Evolutionary conservation across 179 eudicot species (phyloP).

Genomic region (Carnegiea gigantea): DNA sequence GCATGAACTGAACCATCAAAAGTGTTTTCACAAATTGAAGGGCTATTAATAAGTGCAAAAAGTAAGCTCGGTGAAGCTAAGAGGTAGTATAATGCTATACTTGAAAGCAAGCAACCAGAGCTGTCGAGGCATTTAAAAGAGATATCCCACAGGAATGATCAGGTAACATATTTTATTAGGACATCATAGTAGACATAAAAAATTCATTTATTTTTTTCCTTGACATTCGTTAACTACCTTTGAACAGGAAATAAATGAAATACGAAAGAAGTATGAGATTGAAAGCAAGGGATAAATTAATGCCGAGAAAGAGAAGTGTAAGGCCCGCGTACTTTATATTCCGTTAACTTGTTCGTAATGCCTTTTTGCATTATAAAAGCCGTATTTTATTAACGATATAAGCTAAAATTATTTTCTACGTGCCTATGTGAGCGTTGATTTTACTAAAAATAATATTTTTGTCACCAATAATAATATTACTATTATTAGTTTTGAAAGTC

Average conservation of each 20-base stretch:
- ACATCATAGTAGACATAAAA: not conserved
- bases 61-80: slow-evolving; percentile 73
- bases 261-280: slow-evolving; percentile 74
- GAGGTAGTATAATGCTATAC: slow-evolving; percentile 78
- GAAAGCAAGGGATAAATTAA: slow-evolving; percentile 69
- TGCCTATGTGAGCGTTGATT: too few species aligned
- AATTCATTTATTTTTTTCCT: slow-evolving; percentile 10
- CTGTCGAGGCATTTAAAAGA: slow-evolving; percentile 90
- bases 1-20: slow-evolving; percentile 14
- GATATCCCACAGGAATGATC: slow-evolving; percentile 90
- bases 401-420: too few species aligned
- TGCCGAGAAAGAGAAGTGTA: slow-evolving; percentile 78
- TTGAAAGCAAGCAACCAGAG: slow-evolving; percentile 80
- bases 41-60: slow-evolving; percentile 55
- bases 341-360: too few species aligned
- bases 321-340: too few species aligned
- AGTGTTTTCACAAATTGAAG: slow-evolving; percentile 48
- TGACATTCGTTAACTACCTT: slow-evolving; percentile 20
- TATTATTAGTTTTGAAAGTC: too few species aligned
- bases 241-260: slow-evolving; percentile 88
- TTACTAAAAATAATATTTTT: too few species aligned
- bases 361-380: too few species aligned
- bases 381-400: too few species aligned
- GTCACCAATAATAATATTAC: too few species aligned
- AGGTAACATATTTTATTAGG: slow-evolving; percentile 40